Evolutionary conservation across 1,284 basidiomycete species (phyloP).

Genomic region (Moniliophthora roreri): DNA sequence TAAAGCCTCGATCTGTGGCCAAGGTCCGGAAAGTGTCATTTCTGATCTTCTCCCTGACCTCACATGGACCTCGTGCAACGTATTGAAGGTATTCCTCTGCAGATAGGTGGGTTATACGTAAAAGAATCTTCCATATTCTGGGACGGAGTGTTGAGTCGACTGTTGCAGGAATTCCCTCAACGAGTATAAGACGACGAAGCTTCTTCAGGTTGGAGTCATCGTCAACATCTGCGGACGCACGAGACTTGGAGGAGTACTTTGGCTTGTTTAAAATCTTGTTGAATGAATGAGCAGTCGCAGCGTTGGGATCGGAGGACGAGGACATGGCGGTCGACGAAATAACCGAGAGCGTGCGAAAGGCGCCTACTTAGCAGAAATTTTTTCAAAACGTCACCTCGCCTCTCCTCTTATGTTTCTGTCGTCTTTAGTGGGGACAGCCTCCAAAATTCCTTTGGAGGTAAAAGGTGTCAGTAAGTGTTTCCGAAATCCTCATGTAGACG

Average conservation of each 20-base stretch:
- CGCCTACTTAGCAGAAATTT: too few species aligned
- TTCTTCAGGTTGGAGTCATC: conserved; percentile 71
- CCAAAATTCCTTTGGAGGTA: too few species aligned
- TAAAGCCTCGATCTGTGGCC: conserved; percentile 93
- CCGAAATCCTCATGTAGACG: too few species aligned
- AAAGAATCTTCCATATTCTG: conserved; percentile 89
- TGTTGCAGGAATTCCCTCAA: conserved; percentile 82
- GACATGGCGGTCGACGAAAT: too few species aligned
- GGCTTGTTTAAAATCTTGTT: conserved; percentile 74
- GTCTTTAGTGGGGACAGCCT: too few species aligned
- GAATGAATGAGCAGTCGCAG: conserved; percentile 65
- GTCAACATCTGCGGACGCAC: conserved; percentile 65
- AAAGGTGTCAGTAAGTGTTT: too few species aligned
- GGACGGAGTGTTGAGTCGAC: conserved; percentile 72
- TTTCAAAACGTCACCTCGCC: too few species aligned
- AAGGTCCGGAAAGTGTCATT: conserved; percentile 87
- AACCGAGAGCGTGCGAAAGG: too few species aligned
- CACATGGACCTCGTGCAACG: conserved; percentile 81
- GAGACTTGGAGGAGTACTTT: conserved; percentile 58
- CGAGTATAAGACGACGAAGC: conserved; percentile 79
- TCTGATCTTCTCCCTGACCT: conserved; percentile 87
- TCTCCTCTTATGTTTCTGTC: too few species aligned
- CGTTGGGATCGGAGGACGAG: conserved; percentile 24
- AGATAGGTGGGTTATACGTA: conserved; percentile 77
- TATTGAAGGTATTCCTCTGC: conserved; percentile 79